A percentile compares a stretch with the other conserved stretches of the same genome.
phyloP scores from a whole-genome alignment of 352 stramenopile genomes.

The Globisporangium recalcitrans region DNA sequence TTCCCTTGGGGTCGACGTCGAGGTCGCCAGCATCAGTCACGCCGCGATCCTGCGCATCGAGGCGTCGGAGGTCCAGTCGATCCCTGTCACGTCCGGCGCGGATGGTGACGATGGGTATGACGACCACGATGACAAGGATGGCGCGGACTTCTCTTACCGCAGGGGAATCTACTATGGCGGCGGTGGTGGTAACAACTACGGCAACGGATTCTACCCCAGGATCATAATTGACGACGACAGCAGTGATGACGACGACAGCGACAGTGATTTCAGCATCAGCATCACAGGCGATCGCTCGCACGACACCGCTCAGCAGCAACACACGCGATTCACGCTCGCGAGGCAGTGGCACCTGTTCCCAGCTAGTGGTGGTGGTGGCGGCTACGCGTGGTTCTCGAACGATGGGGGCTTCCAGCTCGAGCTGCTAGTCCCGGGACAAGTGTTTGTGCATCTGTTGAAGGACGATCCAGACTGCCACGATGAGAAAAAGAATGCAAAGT shows the following conservation, averaged over 20 bases:
- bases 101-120: not conserved
- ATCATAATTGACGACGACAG: not conserved
- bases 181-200: not conserved
- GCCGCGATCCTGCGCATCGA: not conserved
- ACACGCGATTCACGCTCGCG: not conserved
- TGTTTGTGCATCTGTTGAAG: slow-evolving; percentile 6
- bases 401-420: not conserved
- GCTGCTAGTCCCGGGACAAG: not conserved
- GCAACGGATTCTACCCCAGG: not conserved
- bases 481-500: not conserved
- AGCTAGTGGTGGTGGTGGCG: not conserved
- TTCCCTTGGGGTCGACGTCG: not conserved
- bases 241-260: not conserved
- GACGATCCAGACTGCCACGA: slow-evolving; percentile 5
- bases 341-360: slow-evolving; percentile 6
- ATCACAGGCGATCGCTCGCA: not conserved
- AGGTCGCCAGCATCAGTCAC: not conserved
- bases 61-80: not conserved
- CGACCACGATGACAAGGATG: not conserved
- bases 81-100: not conserved
- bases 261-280: not conserved
- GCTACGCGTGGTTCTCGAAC: not conserved
- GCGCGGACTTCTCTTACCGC: not conserved
- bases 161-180: not conserved
- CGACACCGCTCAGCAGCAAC: not conserved